Percentiles rank a stretch among this genome's conserved stretches.
These are phyloP conservation scores for Trichophaea hybrida DNA, from an alignment of 2,329 filamentous ascomycete genomes.

Conservation along the genomic window DNA sequence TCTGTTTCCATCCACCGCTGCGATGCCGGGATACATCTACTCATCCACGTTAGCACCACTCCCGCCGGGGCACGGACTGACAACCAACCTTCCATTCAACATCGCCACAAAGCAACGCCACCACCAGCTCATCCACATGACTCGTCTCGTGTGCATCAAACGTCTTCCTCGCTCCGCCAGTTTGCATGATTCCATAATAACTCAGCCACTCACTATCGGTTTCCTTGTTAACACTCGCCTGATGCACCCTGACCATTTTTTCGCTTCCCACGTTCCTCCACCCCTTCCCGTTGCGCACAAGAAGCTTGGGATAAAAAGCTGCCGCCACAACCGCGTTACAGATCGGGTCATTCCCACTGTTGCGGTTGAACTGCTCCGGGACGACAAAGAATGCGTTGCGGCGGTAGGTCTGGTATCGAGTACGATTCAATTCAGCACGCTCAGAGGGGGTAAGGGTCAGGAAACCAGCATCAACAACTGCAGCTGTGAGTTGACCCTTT, in stretches of 20 bases:
- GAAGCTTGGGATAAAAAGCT: slow-evolving; percentile 89
- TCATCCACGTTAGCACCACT: not conserved
- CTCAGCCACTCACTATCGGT: slow-evolving; percentile 65
- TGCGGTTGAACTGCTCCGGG: slow-evolving; percentile 56
- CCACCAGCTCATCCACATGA: slow-evolving; percentile 63
- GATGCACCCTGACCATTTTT: slow-evolving; percentile 73
- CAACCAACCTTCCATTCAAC: slow-evolving; percentile 52
- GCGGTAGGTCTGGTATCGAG: slow-evolving; percentile 47
- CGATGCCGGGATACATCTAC: slow-evolving; percentile 63
- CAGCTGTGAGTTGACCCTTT: slow-evolving; percentile 77
- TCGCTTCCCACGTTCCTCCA: slow-evolving; percentile 79
- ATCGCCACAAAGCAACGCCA: slow-evolving; percentile 76
- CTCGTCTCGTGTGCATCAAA: slow-evolving; percentile 87
- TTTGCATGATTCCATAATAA: slow-evolving; percentile 96
- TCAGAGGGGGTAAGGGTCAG: slow-evolving; percentile 61
- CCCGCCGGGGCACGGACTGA: not conserved
- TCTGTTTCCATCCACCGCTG: slow-evolving; percentile 77
- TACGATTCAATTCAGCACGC: slow-evolving; percentile 49
- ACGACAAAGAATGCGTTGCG: slow-evolving; percentile 67
- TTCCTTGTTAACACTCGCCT: slow-evolving; percentile 74
- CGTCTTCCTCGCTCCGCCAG: slow-evolving; percentile 30
- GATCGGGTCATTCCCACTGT: slow-evolving; percentile 67
- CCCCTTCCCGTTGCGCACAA: slow-evolving; percentile 70
- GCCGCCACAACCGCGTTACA: slow-evolving; percentile 73
- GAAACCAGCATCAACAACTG: slow-evolving; percentile 73